Evolutionary conservation across 257 asterid species (phyloP), one percentile per base, ranked within the genome.

Genomic region (Petrea volubilis): DNA sequence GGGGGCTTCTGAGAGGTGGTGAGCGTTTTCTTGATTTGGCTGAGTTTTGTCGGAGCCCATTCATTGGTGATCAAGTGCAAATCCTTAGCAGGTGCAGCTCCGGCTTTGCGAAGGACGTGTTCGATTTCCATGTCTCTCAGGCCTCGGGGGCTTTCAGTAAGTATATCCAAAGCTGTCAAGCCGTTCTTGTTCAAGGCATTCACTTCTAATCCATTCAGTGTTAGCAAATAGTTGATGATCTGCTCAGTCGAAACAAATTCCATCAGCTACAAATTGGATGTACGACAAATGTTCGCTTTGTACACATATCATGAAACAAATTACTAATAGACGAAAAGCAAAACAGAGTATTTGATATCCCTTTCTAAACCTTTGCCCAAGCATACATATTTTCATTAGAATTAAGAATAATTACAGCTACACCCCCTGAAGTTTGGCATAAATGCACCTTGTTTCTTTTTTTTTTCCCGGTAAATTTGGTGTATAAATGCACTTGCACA

Each of bases 91-190:
- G 23, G 64, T 1, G 67, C 47, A 67, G 79, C 90, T 56, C 86
- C 81, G 1, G 82, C 82, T 0, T 55, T 51, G 1, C 17, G 34
- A 15, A 82, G 76, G 7, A 50, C 12, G 21, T 60, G 27, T 46
- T 75, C 81, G 20, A 82, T 74, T 12, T 82, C 84, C 78, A 78
- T 75, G 36, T 82, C 84, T 80, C 71, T 77, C 33, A 82, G 20
- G 41, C 67, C 84, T 66, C 79, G 67, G 14, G 82, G 85, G 70
- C 84, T 78, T 52, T 78, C 81, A 60, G 3, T 68, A 21, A 82
- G 67, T 58, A 80, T 10, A 57, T 85, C 86, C 51, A 78, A 40
- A 53, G 83, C 71, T 52, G 86, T 85, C 13, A 44, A 65, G 6
- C 81, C 56, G 47, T 57, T 66, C 61, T 36, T 63, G 9, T 72